These are phyloP conservation scores for Carex littledalei DNA, from an alignment of 176 grass and related monocot genomes.

Conservation along the genomic window DNA sequence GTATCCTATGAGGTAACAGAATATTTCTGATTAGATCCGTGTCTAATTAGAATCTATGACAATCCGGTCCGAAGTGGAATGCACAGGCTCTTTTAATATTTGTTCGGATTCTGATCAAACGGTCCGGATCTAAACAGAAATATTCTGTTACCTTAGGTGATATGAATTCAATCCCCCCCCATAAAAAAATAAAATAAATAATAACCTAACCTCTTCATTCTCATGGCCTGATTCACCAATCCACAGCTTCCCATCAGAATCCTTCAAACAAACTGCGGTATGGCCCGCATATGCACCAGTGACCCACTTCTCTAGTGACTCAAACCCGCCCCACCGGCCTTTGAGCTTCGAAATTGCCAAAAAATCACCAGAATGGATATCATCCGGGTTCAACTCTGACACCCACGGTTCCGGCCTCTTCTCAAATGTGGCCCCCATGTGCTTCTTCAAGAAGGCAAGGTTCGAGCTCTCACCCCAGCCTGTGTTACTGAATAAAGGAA, in stretches of 20 bases:
- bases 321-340: constrained; percentile 94
- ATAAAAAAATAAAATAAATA: neutral
- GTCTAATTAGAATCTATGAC: too few species aligned
- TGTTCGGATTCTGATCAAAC: too few species aligned
- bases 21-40: too few species aligned
- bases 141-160: too few species aligned
- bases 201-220: constrained; percentile 59
- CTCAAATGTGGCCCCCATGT: constrained; percentile 91
- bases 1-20: too few species aligned
- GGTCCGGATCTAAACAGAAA: too few species aligned
- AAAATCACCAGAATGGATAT: constrained; percentile 93
- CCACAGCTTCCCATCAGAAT: constrained; percentile 91
- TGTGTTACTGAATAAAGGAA: constrained; percentile 85
- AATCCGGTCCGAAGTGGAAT: too few species aligned
- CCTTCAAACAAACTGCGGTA: constrained; percentile 74
- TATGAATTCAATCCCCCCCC: neutral
- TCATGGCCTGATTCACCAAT: constrained; percentile 96
- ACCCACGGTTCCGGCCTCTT: constrained; percentile 86
- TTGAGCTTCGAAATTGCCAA: constrained; percentile 88
- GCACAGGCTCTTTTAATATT: too few species aligned
- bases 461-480: constrained; percentile 83
- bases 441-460: constrained; percentile 83
- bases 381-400: constrained; percentile 66
- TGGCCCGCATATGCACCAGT: constrained; percentile 95
- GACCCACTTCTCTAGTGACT: constrained; percentile 97